Conservation (phyloP, 352 stramenopile genomes). For the Pythium myriotylum region DNA sequence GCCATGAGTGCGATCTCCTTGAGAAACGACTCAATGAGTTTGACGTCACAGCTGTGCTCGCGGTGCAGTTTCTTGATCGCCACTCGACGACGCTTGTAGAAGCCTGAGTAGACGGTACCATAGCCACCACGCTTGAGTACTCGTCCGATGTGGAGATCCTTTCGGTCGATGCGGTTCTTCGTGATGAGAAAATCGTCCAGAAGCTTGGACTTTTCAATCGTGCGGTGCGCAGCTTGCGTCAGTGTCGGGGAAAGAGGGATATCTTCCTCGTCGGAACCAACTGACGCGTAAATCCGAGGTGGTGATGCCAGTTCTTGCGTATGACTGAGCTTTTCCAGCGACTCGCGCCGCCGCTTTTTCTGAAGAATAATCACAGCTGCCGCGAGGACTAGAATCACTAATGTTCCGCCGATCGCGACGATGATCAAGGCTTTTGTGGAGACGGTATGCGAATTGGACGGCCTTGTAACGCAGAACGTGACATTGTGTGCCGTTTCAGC, state of each 20-base stretch:
- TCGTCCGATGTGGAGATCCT: constrained; percentile 53
- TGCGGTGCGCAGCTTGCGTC: constrained; percentile 49
- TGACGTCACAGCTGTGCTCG: constrained; percentile 30
- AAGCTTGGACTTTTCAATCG: constrained; percentile 43
- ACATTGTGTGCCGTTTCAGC: neutral
- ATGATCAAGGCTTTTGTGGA: neutral
- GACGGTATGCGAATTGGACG: neutral
- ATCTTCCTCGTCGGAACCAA: constrained; percentile 41
- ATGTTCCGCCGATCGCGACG: neutral
- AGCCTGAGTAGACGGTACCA: constrained; percentile 59
- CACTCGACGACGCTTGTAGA: constrained; percentile 56
- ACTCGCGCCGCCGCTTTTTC: neutral
- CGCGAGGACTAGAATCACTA: neutral
- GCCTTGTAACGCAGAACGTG: neutral
- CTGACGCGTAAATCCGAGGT: constrained; percentile 41
- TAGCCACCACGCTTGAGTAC: constrained; percentile 65
- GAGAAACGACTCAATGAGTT: constrained; percentile 53
- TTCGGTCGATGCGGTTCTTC: constrained; percentile 55
- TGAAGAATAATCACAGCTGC: neutral
- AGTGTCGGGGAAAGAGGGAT: constrained; percentile 40
- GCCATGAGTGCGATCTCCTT: constrained; percentile 70
- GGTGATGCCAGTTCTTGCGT: neutral
- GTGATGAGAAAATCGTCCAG: constrained; percentile 62
- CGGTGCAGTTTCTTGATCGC: constrained; percentile 68
- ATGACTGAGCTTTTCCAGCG: neutral